A percentile compares a stretch with the other conserved stretches of the same genome.
phyloP scores from a whole-genome alignment of 2,329 filamentous ascomycete species.

The Xylariomycetidae sp. region DNA sequence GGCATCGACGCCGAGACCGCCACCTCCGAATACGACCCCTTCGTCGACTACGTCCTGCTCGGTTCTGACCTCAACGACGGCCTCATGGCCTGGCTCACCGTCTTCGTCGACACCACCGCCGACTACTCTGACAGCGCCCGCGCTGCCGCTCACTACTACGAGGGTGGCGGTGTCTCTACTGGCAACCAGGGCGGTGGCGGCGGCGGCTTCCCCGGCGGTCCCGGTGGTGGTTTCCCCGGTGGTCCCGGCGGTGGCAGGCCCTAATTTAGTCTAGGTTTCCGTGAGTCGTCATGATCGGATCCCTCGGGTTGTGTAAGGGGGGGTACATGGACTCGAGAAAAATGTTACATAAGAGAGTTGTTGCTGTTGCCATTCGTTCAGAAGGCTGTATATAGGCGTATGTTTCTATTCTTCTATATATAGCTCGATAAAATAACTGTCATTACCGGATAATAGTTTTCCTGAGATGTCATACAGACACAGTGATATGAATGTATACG shows the following conservation, averaged over 20 bases:
- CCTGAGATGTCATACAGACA: background rate
- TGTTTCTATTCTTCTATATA: background rate
- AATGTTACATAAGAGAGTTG: background rate
- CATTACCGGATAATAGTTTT: constrained; percentile 4
- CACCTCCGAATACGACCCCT: constrained; percentile 47
- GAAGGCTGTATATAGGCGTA: background rate
- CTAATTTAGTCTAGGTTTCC: background rate
- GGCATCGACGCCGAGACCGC: constrained; percentile 43
- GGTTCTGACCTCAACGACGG: constrained; percentile 44
- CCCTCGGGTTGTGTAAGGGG: constrained; percentile 1
- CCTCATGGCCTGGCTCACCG: constrained; percentile 43
- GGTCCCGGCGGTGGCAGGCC: no score
- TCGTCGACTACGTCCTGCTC: constrained; percentile 53
- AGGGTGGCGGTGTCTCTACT: constrained; percentile 18
- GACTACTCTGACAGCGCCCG: constrained; percentile 16
- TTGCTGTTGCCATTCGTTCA: background rate
- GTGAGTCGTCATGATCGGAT: constrained; percentile 1
- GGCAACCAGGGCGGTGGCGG: constrained; percentile 12
- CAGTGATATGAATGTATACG: background rate
- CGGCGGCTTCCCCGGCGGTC: constrained; percentile 2
- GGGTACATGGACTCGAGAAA: background rate
- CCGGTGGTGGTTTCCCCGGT: constrained; percentile 5
- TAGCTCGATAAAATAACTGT: constrained; percentile 2
- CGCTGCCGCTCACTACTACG: constrained; percentile 22
- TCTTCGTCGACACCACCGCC: constrained; percentile 39